These are phyloP conservation scores for Sordariomycetes sp. DNA, from an alignment of 2,329 filamentous ascomycete genomes.

Conservation along the genomic window DNA sequence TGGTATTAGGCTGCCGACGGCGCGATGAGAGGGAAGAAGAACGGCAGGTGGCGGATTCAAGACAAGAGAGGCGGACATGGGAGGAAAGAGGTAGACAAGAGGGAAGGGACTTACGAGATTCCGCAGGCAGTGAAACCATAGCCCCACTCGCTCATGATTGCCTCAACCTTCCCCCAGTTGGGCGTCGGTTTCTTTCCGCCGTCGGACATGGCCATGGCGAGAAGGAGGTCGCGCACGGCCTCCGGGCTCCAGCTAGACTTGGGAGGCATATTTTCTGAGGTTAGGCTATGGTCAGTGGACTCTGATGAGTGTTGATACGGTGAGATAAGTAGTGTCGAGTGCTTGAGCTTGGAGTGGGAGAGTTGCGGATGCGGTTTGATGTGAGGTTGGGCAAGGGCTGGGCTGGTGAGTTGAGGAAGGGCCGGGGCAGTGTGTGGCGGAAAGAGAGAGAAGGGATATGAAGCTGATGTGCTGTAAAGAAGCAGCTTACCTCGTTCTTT, in stretches of 20 bases:
- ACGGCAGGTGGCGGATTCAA: neutral
- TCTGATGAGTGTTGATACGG: neutral
- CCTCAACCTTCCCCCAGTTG: slow-evolving; percentile 24
- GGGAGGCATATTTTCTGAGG: neutral
- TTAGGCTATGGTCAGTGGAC: neutral
- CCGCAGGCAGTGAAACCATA: slow-evolving; percentile 23
- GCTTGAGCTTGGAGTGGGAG: neutral
- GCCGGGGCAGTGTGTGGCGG: neutral
- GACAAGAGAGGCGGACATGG: slow-evolving; percentile 6
- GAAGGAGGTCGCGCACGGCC: slow-evolving; percentile 1
- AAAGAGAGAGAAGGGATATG: neutral
- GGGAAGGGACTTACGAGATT: slow-evolving; percentile 21
- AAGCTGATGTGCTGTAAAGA: neutral
- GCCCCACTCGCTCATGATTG: slow-evolving; percentile 22
- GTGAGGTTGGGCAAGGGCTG: neutral
- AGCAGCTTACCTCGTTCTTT: neutral
- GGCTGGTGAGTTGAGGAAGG: neutral
- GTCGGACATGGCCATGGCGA: slow-evolving; percentile 22
- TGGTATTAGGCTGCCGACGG: too few relatives aligned
- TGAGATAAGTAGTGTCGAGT: neutral
- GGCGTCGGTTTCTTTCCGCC: slow-evolving; percentile 14
- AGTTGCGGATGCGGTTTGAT: neutral
- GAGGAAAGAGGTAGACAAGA: slow-evolving; percentile 1
- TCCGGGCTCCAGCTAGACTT: neutral
- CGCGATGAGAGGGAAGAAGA: neutral